These are phyloP conservation scores for Taxawa tesnikishii DNA, from an alignment of 2,329 filamentous ascomycete genomes.

Conservation along the genomic window DNA sequence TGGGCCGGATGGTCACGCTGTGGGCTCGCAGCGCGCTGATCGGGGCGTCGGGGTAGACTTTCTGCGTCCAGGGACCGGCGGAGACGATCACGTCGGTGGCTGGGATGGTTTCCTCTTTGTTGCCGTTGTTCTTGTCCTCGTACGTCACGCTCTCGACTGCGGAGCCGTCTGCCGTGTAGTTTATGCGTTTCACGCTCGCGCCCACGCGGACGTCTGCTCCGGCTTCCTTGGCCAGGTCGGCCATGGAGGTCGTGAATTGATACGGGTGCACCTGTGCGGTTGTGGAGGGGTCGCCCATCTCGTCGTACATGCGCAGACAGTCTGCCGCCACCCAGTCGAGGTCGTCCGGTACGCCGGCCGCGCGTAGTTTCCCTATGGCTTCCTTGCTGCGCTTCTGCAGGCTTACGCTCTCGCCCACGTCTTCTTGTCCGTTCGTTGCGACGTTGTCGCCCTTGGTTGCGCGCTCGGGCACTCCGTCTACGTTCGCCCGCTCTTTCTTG, in stretches of 20 bases:
- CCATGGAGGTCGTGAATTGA: conserved; percentile 78
- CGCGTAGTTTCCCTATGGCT: conserved; percentile 37
- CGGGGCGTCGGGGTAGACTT: conserved; percentile 40
- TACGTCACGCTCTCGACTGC: conserved; percentile 54
- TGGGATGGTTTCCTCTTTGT: conserved; percentile 33
- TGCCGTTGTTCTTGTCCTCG: conserved; percentile 36
- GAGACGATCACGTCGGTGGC: conserved; percentile 48
- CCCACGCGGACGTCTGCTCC: conserved; percentile 50
- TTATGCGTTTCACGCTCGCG: conserved; percentile 54
- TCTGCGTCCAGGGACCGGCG: conserved; percentile 50
- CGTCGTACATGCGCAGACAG: conserved; percentile 57
- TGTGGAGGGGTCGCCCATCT: conserved; percentile 69
- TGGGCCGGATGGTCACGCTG: conserved; percentile 48
- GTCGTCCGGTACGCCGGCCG: conserved; percentile 57
- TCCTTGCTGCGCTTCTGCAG: conserved; percentile 43
- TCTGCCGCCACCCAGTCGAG: conserved; percentile 73
- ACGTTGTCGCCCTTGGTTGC: conserved; percentile 14
- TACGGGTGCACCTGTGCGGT: conserved; percentile 92
- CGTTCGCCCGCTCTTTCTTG: neutral
- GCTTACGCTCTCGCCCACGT: conserved; percentile 32
- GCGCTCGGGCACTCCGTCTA: conserved; percentile 12
- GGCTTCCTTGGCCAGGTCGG: conserved; percentile 54
- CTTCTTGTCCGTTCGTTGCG: conserved; percentile 9
- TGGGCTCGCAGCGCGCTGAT: conserved; percentile 51
- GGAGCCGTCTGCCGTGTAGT: conserved; percentile 31